Percentiles rank a stretch among this genome's conserved stretches.
These are phyloP conservation scores for Phalaenopsis equestris DNA, from an alignment of 106 monocot genomes.

Conservation along the genomic window DNA sequence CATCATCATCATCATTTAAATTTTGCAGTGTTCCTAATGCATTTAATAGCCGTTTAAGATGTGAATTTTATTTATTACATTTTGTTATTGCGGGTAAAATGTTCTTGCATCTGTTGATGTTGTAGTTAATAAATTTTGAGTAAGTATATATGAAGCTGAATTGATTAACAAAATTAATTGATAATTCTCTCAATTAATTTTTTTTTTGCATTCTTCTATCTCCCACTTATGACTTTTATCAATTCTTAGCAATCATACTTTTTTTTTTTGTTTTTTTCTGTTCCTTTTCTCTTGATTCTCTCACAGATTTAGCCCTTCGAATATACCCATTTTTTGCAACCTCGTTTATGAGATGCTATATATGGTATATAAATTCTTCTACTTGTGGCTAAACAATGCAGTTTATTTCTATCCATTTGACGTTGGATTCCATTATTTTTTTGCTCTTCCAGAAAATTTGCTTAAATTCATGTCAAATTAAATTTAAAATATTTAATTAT, in stretches of 20 bases:
- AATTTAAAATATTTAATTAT: no score
- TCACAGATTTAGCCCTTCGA: no score
- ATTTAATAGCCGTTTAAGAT: not conserved
- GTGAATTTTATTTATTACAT: not conserved
- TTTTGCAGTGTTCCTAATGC: slow-evolving; percentile 1
- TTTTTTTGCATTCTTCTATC: not conserved
- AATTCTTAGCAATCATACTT: not conserved
- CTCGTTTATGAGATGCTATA: not conserved
- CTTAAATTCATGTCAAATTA: not conserved
- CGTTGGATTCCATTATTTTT: not conserved
- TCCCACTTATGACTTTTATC: not conserved
- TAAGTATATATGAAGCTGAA: not conserved
- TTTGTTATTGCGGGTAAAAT: not conserved
- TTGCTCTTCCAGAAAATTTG: not conserved
- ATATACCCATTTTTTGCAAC: not conserved
- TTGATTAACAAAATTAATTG: not conserved
- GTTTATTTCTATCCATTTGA: not conserved
- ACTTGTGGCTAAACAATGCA: not conserved
- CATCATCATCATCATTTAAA: not conserved
- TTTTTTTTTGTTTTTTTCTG: not conserved
- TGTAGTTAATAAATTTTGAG: not conserved
- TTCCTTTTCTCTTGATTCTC: no score
- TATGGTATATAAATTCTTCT: not conserved
- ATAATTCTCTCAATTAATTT: not conserved
- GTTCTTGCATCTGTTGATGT: not conserved